Conservation (phyloP, 1,284 basidiomycete genomes). For the Naganishia sp. region DNA sequence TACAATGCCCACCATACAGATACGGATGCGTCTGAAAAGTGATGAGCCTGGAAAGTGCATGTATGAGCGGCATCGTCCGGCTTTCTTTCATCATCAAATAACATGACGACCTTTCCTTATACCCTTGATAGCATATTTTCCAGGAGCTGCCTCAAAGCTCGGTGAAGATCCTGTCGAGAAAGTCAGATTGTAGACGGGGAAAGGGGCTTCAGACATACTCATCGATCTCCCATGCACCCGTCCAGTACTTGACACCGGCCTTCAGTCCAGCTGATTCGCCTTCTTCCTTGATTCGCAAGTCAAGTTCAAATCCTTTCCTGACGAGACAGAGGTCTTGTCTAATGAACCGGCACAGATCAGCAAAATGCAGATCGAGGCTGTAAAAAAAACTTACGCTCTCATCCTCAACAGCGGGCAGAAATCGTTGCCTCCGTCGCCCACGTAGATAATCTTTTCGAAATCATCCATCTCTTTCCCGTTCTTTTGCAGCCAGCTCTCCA, state of each 20-base stretch:
- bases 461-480: slow-evolving; percentile 57
- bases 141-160: slow-evolving; percentile 7
- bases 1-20: not conserved
- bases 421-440: slow-evolving; percentile 94
- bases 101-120: not conserved
- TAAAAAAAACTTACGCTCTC: slow-evolving; percentile 60
- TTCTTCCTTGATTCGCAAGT: slow-evolving; percentile 71
- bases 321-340: slow-evolving; percentile 79
- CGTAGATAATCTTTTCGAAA: slow-evolving; percentile 82
- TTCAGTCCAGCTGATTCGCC: slow-evolving; percentile 66
- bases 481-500: slow-evolving; percentile 74
- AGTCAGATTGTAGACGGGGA: not conserved
- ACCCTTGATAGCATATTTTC: not conserved
- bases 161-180: slow-evolving; percentile 13
- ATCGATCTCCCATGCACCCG: slow-evolving; percentile 91
- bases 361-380: not conserved
- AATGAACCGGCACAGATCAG: not conserved
- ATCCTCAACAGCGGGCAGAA: slow-evolving; percentile 88
- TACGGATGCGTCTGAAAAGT: not conserved
- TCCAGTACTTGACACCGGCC: slow-evolving; percentile 77
- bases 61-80: not conserved
- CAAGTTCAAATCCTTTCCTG: slow-evolving; percentile 71
- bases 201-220: slow-evolving; percentile 56
- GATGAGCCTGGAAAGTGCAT: too few species aligned
- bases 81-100: not conserved